Evolutionary conservation across 177 flowering plant species (phyloP).

Genomic region (Telopea speciosissima): DNA sequence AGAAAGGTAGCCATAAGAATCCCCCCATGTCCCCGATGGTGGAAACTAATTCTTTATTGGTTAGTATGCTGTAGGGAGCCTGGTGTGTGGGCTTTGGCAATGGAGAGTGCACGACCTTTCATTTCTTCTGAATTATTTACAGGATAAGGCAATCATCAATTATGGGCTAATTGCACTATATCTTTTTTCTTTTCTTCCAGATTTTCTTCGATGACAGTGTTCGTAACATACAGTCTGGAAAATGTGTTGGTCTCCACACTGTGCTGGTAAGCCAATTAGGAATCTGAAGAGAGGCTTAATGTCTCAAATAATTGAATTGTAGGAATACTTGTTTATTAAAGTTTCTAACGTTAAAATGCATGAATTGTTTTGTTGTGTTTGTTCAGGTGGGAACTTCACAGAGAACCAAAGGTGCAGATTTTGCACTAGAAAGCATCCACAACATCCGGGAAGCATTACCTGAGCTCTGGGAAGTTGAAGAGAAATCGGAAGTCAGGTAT

Average conservation of each 20-base stretch:
- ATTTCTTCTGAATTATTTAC: no score
- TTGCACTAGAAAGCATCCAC: conserved; percentile 85
- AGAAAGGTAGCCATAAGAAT: neutral
- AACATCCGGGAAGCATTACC: conserved; percentile 82
- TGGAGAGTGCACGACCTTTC: no score
- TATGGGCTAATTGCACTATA: no score
- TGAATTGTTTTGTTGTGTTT: neutral
- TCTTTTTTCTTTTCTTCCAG: conserved; percentile 29
- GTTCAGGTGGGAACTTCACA: conserved; percentile 72
- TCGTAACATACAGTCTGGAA: conserved; percentile 78
- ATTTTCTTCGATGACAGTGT: conserved; percentile 90
- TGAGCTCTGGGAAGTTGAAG: conserved; percentile 65
- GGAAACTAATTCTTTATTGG: neutral
- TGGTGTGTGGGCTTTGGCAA: neutral
- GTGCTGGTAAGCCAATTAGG: conserved; percentile 58
- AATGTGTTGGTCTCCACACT: conserved; percentile 65
- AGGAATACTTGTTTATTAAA: no score
- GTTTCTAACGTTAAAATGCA: no score
- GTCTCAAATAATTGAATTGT: no score
- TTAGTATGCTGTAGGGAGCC: neutral
- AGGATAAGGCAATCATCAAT: no score
- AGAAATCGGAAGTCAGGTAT: conserved; percentile 43
- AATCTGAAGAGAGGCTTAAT: no score
- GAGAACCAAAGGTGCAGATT: conserved; percentile 67
- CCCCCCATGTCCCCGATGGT: no score